Evolutionary conservation across 169 alveolate genomes (phyloP).

Genomic region (Plasmodium adleri): DNA sequence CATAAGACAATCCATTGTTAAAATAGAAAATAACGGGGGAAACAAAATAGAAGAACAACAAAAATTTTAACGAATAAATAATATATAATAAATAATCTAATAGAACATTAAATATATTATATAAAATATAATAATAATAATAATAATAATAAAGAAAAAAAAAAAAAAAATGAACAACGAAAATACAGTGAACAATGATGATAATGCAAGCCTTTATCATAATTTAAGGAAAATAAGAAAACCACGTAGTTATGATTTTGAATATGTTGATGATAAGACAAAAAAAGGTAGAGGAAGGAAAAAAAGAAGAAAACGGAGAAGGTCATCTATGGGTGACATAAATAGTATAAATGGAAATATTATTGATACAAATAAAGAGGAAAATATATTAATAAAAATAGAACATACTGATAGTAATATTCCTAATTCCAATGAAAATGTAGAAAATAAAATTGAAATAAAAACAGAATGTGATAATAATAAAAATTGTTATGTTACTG

Average conservation of each 20-base stretch:
- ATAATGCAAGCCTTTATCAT: conserved; percentile 35
- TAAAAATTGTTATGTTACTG: neutral
- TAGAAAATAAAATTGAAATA: neutral
- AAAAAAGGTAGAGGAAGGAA: conserved; percentile 22
- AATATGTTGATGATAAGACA: conserved; percentile 43
- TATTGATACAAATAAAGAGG: neutral
- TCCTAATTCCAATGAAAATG: neutral
- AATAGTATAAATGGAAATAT: conserved; percentile 8
- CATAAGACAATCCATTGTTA: too few species aligned
- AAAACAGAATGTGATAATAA: neutral
- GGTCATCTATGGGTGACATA: conserved; percentile 22
- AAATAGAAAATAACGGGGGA: too few species aligned
- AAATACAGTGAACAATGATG: conserved; percentile 56
- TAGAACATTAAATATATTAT: neutral
- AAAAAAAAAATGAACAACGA: conserved; percentile 33
- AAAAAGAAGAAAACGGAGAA: conserved; percentile 45
- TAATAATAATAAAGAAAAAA: conserved; percentile 1
- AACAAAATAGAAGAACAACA: neutral
- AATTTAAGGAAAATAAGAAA: conserved; percentile 72
- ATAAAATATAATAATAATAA: neutral
- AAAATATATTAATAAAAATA: conserved; percentile 9
- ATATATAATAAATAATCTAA: neutral
- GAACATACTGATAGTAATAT: conserved; percentile 13
- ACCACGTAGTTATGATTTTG: conserved; percentile 68
- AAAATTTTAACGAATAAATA: neutral